Evolutionary conservation across 352 stramenopile species (phyloP), one percentile per base, ranked within the genome.

Genomic region (Aphanomyces euteiches): DNA sequence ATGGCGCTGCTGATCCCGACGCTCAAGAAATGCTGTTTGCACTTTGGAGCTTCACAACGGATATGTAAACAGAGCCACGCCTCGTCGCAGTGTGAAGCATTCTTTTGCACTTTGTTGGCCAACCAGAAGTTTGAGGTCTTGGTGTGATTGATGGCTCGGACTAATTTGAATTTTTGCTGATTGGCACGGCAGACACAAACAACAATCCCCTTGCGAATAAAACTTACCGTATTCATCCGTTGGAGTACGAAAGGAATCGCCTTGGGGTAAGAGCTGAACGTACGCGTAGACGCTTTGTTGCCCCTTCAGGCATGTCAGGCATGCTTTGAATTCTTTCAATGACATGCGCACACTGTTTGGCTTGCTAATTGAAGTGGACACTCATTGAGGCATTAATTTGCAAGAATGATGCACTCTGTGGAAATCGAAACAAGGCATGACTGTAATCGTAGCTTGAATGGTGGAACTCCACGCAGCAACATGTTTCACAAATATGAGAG

Each of bases 201-300:
- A 28, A 28, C 28, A 28, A 28, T 28, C 28, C 28, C 28, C 28
- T 28, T 28, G 28, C n/a, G 28, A 28, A 28, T 28, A 79, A 40
- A 78, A 89, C 0, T 75, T 72, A 53, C 78, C 85, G 4, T 74
- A 77, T 43, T 74, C 74, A 40, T 86, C 76, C 0, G 90, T 73
- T 10, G 64, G 64, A 1, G 87, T 92, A 1, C 77, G 69, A 60
- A 89, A 90, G 4, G 76, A 45, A 43, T 89, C 75, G 10, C 84
- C 85, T 63, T 95, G 84, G n/a, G 87, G 85, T 17, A 79, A 73
- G 0, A 95, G 28, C 47, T 90, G 74, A 12, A 95, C 48, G 12
- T 88, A 48, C 0, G 84, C 84, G 60, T 91, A 93, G 2, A 72
- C 78, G 41, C 89, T 70, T 3, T 56, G 54, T 2, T 61, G 64